These are phyloP conservation scores for Aspergillus pseudotamarii DNA, from an alignment of 2,329 filamentous ascomycete genomes.

Conservation along the genomic window DNA sequence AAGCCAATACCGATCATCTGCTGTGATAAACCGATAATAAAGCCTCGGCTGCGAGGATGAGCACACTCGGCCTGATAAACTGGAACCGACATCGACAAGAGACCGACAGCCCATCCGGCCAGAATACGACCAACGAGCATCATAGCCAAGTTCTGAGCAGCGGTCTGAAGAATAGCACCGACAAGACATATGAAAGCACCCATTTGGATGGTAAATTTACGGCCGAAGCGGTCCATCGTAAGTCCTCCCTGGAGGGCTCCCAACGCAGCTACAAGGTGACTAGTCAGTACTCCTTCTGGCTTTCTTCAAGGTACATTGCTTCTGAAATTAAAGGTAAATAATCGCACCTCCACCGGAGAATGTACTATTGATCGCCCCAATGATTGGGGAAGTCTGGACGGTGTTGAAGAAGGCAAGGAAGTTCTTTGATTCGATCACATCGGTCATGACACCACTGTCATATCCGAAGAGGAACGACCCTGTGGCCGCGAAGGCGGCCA, in stretches of 20 bases:
- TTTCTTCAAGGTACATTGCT: neutral
- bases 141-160: conserved; percentile 60
- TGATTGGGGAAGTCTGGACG: conserved; percentile 51
- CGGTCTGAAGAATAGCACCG: conserved; percentile 62
- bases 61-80: conserved; percentile 67
- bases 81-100: conserved; percentile 56
- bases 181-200: conserved; percentile 61
- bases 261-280: conserved; percentile 42
- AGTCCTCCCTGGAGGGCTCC: conserved; percentile 58
- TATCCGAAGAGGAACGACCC: conserved; percentile 47
- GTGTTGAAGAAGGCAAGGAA: conserved; percentile 63
- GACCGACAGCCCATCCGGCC: conserved; percentile 52
- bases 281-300: conserved; percentile 6
- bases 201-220: conserved; percentile 61
- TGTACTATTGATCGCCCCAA: conserved; percentile 66
- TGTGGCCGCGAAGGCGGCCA: conserved; percentile 47
- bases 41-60: conserved; percentile 59
- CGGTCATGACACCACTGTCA: conserved; percentile 37
- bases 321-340: neutral
- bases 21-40: conserved; percentile 47
- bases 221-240: conserved; percentile 64
- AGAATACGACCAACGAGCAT: conserved; percentile 59
- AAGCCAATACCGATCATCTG: conserved; percentile 51
- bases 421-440: conserved; percentile 59
- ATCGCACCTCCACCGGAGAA: conserved; percentile 58